A percentile compares a stretch with the other conserved stretches of the same genome.
These are phyloP conservation scores for Trichoderma sp. DNA, from an alignment of 2,329 filamentous ascomycete genomes.

Conservation along the genomic window DNA sequence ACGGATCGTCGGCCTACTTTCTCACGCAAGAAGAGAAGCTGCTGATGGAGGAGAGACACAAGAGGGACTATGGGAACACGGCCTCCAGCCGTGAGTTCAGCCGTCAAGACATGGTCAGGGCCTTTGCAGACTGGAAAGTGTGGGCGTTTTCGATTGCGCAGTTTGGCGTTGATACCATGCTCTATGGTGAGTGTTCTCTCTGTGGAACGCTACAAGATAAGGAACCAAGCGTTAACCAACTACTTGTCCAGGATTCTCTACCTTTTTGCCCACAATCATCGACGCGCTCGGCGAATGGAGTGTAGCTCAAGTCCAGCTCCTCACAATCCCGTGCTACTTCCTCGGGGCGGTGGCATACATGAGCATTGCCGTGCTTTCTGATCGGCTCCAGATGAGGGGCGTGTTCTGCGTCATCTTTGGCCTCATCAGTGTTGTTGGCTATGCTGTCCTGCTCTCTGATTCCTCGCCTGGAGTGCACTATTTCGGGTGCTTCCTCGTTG, in stretches of 20 bases:
- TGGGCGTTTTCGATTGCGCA: constrained; percentile 70
- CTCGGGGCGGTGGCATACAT: constrained; percentile 72
- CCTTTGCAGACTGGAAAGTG: constrained; percentile 74
- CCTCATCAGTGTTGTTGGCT: constrained; percentile 65
- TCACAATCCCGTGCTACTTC: constrained; percentile 78
- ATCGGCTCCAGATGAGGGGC: constrained; percentile 66
- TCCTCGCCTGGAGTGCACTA: constrained; percentile 66
- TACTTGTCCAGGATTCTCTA: constrained; percentile 61
- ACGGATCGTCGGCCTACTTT: constrained; percentile 59
- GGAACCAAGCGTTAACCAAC: neutral
- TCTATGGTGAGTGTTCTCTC: constrained; percentile 56
- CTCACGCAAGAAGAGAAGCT: constrained; percentile 62
- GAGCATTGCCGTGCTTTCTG: constrained; percentile 65
- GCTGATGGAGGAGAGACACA: constrained; percentile 56
- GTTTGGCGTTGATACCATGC: constrained; percentile 74
- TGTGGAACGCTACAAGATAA: neutral
- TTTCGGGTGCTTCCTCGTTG: constrained; percentile 75
- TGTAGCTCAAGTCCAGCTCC: constrained; percentile 67
- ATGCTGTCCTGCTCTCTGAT: constrained; percentile 66
- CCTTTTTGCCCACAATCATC: constrained; percentile 80
- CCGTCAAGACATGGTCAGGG: constrained; percentile 65
- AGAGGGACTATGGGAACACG: constrained; percentile 52
- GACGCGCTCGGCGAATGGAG: constrained; percentile 66
- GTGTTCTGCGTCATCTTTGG: constrained; percentile 66
- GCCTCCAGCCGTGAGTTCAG: constrained; percentile 50